Base-by-base conservation (phyloP, 2,329 filamentous ascomycete genomes). In the Aspergillus fijiensis region DNA sequence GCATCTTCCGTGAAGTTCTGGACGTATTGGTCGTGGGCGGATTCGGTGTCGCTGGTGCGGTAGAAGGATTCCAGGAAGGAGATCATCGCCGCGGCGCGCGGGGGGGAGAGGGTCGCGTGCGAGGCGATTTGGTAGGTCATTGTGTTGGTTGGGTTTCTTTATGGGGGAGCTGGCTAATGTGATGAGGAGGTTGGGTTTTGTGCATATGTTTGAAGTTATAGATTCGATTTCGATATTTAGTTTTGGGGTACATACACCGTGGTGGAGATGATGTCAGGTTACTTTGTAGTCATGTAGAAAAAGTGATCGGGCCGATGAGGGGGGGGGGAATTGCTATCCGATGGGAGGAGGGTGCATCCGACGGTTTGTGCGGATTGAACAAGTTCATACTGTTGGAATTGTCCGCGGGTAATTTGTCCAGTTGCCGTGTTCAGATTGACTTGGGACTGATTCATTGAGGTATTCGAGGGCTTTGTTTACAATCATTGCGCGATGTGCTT, bases 21-120 rank as follows among this genome's bases (percentile, higher is more conserved):
- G 21, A 72, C 71, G 59, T 77, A 77, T 60, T 71, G 65, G 16
- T 74, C 72, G 55, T 77, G 75, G 25, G 63, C 47, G 42, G 68
- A 64, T 48, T 76, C 74, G 14, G 67, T 70, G 62, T 76, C 74
- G 64, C 74, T 76, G 50, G 65, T 72, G 45, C 63, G 59, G 65
- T 76, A 76, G 69, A 76, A 76, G 60, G 70, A 67, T 59, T 73
- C 65, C 64, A 77, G 65, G 60, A 76, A 76, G 49, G 67, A 61
- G 58, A 72, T 60, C 50, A 75, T 64, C 35, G 65, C 65, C 27
- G 62, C 51, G 27, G 62, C 67, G 53, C 61, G 69, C 25, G 67
- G 55, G 4, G 72, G 71, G 54, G 69, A 65, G 55, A 71, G 66
- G 42, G 67, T 19, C 11, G 59, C 53, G 59, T 70, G 61, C 58